phyloP scores from a whole-genome alignment of 2,329 filamentous ascomycete genomes.

The Pyricularia pennisetigena region DNA sequence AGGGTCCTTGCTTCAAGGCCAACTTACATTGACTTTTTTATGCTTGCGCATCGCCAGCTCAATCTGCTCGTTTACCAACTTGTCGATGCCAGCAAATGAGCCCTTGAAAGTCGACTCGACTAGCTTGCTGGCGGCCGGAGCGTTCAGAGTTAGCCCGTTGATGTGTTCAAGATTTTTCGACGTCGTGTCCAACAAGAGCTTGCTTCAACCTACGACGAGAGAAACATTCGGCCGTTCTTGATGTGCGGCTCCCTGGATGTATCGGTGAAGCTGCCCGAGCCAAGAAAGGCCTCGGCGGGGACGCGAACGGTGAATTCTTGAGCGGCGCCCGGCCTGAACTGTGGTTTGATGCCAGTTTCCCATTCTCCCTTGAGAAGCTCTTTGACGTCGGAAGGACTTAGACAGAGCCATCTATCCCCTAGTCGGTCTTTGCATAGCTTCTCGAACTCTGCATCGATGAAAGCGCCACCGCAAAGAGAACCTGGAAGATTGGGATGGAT shows the following conservation, averaged over 20 bases:
- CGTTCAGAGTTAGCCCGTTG: not conserved
- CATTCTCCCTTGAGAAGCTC: constrained; percentile 12
- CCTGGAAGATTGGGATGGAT: constrained; percentile 15
- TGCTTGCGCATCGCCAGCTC: constrained; percentile 4
- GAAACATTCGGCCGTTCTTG: not conserved
- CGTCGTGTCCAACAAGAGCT: no score
- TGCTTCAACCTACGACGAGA: not conserved
- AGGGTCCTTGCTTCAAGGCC: constrained; percentile 10
- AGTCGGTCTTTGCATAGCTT: constrained; percentile 17
- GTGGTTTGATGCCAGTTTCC: constrained; percentile 16
- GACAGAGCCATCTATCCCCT: not conserved
- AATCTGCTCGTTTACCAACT: constrained; percentile 17
- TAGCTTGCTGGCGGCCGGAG: not conserved
- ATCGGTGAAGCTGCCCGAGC: not conserved
- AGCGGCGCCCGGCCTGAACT: constrained; percentile 9
- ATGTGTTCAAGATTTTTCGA: not conserved
- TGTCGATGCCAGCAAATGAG: constrained; percentile 1
- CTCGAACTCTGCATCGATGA: constrained; percentile 28
- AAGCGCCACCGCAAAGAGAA: constrained; percentile 26
- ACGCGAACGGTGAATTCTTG: constrained; percentile 9
- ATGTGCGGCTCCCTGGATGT: not conserved
- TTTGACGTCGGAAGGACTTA: not conserved
- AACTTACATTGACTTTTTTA: constrained; percentile 14
- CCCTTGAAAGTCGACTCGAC: not conserved
- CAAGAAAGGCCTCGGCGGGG: constrained; percentile 6